Evolutionary conservation across 2,329 filamentous ascomycete genomes (phyloP), one percentile per base, ranked within the genome.

Genomic region (Fusarium annulatum): DNA sequence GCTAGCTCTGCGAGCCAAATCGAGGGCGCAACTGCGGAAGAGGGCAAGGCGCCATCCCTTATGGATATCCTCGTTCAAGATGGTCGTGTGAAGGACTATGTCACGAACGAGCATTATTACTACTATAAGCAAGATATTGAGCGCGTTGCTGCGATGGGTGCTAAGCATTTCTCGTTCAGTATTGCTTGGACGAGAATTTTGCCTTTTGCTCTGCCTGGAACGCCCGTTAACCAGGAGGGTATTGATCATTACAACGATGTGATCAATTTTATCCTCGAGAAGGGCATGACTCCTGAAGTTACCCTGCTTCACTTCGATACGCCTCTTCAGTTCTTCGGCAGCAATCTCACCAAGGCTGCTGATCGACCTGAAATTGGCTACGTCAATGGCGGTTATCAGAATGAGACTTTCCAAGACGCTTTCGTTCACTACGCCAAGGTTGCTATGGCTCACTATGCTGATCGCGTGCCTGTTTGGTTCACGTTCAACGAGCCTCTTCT

Each of bases 41-140:
- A 86, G 57, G 85, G 85, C 12, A 81, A 84, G 56, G 78, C 82
- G 0, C 85, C 85, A 1, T 81, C 81, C 7, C 75, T 85, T n/a
- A 79, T 84, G 78, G 85, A 87, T 56, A 81, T 85, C 70, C 80
- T 83, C 8, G 72, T 79, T 5, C 64, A 56, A 9, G 72, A 77
- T 36, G 72, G 73, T 9, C 55, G 76, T 4, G 59, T 68, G 8
- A 81, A 83, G 48, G 66, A 78, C 34, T 81, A 83, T 61, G 79
- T 82, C 41, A 84, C 84, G 5, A 87, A 85, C 46, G 86, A 87
- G 78, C 84, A 88, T 62, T 89, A 88, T 75, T 89, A 87, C 67
- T 78, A 87, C 12, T 89, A 88, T 73, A 88, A 88, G 76, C 87
- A 88, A 78, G 86, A 89, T 46, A 88, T 89, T 48, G 86, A 85